These are phyloP conservation scores for Xylaria sp. DNA, from an alignment of 2,329 filamentous ascomycete species.

Conservation along the genomic window DNA sequence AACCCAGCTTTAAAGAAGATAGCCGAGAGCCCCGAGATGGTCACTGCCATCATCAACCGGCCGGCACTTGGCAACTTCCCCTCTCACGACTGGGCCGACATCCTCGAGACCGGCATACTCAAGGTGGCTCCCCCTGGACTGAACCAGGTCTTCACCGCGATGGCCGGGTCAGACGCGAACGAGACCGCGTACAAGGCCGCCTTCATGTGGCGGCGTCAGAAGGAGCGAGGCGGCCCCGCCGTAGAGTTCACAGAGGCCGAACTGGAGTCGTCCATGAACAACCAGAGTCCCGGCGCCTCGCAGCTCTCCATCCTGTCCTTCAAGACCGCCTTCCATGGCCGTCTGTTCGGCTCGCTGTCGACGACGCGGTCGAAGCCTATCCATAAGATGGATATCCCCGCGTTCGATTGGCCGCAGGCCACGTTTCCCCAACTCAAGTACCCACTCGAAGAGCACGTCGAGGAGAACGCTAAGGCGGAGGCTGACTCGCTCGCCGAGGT, in stretches of 20 bases:
- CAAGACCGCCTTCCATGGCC: conserved; percentile 88
- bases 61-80: conserved; percentile 93
- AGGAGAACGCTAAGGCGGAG: conserved; percentile 85
- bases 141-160: conserved; percentile 89
- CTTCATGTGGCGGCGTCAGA: conserved; percentile 89
- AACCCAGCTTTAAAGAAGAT: conserved; percentile 78
- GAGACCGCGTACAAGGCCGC: conserved; percentile 95
- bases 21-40: conserved; percentile 81
- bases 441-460: conserved; percentile 80
- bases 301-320: conserved; percentile 88
- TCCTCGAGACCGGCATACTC: conserved; percentile 83
- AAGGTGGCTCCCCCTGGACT: conserved; percentile 84
- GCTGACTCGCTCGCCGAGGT: conserved; percentile 83
- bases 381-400: conserved; percentile 93
- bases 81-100: conserved; percentile 81
- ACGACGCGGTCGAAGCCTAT: conserved; percentile 93
- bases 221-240: conserved; percentile 79
- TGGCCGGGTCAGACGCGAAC: conserved; percentile 91
- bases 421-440: conserved; percentile 88
- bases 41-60: conserved; percentile 83
- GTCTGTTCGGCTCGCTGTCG: conserved; percentile 85
- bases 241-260: conserved; percentile 85
- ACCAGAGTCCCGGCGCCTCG: conserved; percentile 79
- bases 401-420: conserved; percentile 94
- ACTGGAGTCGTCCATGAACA: conserved; percentile 79